Evolutionary conservation across 2,329 filamentous ascomycete genomes (phyloP).

Genomic region (Daldinia eschscholtzii): DNA sequence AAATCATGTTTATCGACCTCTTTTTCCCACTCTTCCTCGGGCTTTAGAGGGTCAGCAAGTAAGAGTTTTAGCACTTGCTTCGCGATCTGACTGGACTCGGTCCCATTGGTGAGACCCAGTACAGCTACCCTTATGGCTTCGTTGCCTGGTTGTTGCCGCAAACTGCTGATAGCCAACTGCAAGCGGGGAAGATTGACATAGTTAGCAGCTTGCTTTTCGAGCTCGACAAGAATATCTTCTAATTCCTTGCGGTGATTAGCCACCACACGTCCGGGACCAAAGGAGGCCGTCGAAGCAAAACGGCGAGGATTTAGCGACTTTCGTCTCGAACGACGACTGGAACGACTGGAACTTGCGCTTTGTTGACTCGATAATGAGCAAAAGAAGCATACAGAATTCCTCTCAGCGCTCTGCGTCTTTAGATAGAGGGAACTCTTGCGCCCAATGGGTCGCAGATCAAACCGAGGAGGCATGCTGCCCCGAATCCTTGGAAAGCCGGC

Average conservation of each 20-base stretch:
- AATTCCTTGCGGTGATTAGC: constrained; percentile 64
- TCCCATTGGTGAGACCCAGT: constrained; percentile 60
- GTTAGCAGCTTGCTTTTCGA: constrained; percentile 71
- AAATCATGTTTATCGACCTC: constrained; percentile 66
- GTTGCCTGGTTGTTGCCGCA: constrained; percentile 67
- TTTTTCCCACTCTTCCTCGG: constrained; percentile 75
- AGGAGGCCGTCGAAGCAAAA: constrained; percentile 44
- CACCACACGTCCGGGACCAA: constrained; percentile 29
- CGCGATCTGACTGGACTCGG: constrained; percentile 62
- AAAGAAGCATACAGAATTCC: constrained; percentile 50
- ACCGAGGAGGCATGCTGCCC: constrained; percentile 50
- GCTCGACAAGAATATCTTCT: constrained; percentile 67
- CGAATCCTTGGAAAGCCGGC: constrained; percentile 12
- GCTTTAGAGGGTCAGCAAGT: constrained; percentile 76
- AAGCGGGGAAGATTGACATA: constrained; percentile 77
- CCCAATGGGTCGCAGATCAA: constrained; percentile 49
- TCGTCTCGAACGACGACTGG: constrained; percentile 38
- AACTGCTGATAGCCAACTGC: constrained; percentile 76
- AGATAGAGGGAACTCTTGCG: constrained; percentile 35
- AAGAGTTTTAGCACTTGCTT: constrained; percentile 76
- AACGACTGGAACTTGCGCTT: constrained; percentile 26
- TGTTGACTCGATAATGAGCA: constrained; percentile 47
- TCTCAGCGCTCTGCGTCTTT: constrained; percentile 23
- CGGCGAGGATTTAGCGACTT: constrained; percentile 45
- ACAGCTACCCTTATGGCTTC: constrained; percentile 72